phyloP scores from a whole-genome alignment of 2,329 filamentous ascomycete species.

The Alternaria sp. region DNA sequence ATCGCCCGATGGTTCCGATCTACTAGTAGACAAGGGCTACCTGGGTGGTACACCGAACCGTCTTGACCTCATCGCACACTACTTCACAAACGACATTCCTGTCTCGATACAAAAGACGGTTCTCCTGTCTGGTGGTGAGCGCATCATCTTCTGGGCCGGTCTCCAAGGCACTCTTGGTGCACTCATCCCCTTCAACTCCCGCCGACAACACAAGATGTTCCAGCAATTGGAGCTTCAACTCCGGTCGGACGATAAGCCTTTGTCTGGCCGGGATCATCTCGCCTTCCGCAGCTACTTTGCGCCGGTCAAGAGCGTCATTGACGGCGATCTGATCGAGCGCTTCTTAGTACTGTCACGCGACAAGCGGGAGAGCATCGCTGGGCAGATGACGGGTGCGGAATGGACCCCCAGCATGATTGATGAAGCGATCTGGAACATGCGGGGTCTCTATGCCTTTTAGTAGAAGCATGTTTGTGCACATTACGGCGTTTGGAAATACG shows the following conservation, averaged over 20 bases:
- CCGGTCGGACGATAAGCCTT: conserved; percentile 75
- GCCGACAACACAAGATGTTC: conserved; percentile 98
- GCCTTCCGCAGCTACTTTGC: conserved; percentile 97
- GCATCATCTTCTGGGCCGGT: conserved; percentile 91
- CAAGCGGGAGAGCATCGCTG: conserved; percentile 94
- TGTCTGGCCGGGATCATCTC: conserved; percentile 91
- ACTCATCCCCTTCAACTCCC: conserved; percentile 86
- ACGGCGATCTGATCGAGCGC: conserved; percentile 94
- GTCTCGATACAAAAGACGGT: conserved; percentile 88
- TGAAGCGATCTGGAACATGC: conserved; percentile 73
- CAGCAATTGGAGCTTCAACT: conserved; percentile 90
- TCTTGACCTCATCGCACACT: conserved; percentile 83
- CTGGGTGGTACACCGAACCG: conserved; percentile 88
- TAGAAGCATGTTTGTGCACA: background rate
- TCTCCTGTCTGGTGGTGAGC: conserved; percentile 87
- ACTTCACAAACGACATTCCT: conserved; percentile 89
- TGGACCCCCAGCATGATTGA: conserved; percentile 82
- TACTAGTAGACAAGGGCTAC: conserved; percentile 89
- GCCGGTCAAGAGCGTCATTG: conserved; percentile 94
- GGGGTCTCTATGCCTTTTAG: conserved; percentile 43
- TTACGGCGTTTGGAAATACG: conserved; percentile 8
- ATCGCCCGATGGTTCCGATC: conserved; percentile 85
- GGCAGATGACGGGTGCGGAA: conserved; percentile 80
- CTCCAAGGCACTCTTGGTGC: conserved; percentile 94
- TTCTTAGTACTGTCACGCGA: conserved; percentile 84